Evolutionary conservation across 768 basidiomycete species (phyloP), one percentile per base, ranked within the genome.

Genomic region (Amanita thiersii): DNA sequence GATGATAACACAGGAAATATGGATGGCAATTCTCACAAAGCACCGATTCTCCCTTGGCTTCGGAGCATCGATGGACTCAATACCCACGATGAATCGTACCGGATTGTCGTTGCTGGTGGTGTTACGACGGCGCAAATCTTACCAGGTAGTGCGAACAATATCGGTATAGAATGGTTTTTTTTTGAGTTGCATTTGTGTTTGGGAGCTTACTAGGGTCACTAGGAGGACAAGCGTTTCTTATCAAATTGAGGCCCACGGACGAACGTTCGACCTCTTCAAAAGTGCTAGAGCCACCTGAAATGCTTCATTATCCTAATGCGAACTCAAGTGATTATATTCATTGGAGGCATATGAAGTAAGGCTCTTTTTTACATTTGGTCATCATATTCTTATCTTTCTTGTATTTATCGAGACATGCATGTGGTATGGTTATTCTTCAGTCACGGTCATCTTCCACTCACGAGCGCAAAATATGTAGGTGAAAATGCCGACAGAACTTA

Each of bases 341-440:
- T 28, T 81, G 82, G 81, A 63, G 86, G 44, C 84, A 88, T 49
- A 83, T 89, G 74, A 89, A 89, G 75, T 78, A 48, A 8, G 64
- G 55, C 29, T 26, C 11, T 19, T n/a, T n/a, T n/a, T 30, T 5
- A 1, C 4, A 23, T 32, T 21, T 9, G 1, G 4, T 18, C 37
- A n/a, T 44, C 17, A 23, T 21, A 8, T 19, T 30, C 36, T 47
- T 34, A 43, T 17, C 7, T 11, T 43, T n/a, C n/a, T n/a, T n/a
- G n/a, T n/a, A n/a, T n/a, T 5, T 18, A n/a, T 14, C 7, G 26
- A 81, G 75, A 55, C 82, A 83, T 45, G 83, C 85, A 3, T 84
- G 79, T 48, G 77, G 64, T 61, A 18, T 6, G 24, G 14, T 11
- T 26, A 37, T 6, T 15, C 7, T 12, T 45, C 18, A 8, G 45